A percentile compares a stretch with the other conserved stretches of the same genome.
phyloP scores from a whole-genome alignment of 306 rosid genomes.

The Pyrus pyrifolia region DNA sequence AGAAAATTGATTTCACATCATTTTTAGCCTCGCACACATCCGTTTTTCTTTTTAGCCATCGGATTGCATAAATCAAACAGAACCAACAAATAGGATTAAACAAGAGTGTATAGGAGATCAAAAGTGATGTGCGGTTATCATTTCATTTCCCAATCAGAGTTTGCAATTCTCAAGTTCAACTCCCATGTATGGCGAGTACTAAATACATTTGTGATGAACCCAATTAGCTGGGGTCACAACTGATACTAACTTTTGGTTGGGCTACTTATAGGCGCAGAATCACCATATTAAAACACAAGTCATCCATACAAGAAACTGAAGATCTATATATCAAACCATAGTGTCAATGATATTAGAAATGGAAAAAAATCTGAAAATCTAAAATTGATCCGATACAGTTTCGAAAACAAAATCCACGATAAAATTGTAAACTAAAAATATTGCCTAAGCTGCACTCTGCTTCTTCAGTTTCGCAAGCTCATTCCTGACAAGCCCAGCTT shows the following conservation, averaged over 20 bases:
- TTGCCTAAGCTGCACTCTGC: slow-evolving; percentile 40
- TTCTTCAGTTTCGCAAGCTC: slow-evolving; percentile 79
- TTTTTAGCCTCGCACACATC: too few species aligned
- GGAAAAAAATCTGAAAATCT: not conserved
- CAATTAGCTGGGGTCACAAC: not conserved
- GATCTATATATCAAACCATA: not conserved
- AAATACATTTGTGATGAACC: too few species aligned
- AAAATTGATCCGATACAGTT: not conserved
- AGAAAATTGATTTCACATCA: too few species aligned
- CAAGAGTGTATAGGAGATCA: too few species aligned
- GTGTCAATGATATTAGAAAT: not conserved
- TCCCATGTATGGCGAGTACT: too few species aligned
- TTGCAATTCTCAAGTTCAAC: too few species aligned
- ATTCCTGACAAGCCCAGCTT: slow-evolving; percentile 66
- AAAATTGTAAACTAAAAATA: slow-evolving; percentile 23
- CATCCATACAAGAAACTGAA: not conserved
- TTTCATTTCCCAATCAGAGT: too few species aligned
- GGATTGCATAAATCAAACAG: too few species aligned
- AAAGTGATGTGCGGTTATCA: too few species aligned
- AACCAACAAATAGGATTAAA: too few species aligned
- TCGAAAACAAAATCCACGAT: slow-evolving; percentile 12
- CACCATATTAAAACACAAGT: not conserved
- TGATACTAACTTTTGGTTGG: not conserved
- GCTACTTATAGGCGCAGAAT: not conserved
- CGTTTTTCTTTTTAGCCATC: too few species aligned